Conservation (phyloP, 139 green algal genomes). For the Chlamydomonas incerta region DNA sequence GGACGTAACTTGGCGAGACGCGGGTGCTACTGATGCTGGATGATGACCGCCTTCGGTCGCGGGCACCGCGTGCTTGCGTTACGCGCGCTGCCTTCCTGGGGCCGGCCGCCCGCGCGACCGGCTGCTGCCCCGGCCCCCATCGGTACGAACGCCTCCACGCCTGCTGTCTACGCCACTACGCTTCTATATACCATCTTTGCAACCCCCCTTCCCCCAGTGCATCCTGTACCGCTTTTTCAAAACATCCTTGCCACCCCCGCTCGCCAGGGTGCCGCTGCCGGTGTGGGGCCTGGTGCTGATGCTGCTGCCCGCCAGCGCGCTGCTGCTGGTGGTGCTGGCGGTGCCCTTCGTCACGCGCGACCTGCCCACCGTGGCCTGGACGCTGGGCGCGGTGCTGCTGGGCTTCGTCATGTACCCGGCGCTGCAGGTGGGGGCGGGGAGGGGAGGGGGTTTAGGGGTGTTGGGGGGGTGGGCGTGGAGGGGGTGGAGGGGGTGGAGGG, state of each 20-base stretch:
- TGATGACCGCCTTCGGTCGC: too few relatives aligned
- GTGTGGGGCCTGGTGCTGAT: slow-evolving; percentile 81
- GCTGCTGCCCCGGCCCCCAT: too few relatives aligned
- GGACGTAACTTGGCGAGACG: too few relatives aligned
- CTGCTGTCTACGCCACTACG: too few relatives aligned
- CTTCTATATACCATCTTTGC: not conserved
- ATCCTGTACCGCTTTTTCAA: too few relatives aligned
- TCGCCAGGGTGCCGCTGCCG: slow-evolving; percentile 79
- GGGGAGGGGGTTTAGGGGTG: not conserved
- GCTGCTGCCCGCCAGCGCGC: slow-evolving; percentile 77
- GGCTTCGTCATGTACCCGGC: slow-evolving; percentile 79
- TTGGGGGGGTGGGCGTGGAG: not conserved
- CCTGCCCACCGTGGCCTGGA: slow-evolving; percentile 62
- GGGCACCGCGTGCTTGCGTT: too few relatives aligned
- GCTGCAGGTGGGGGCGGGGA: slow-evolving; percentile 55
- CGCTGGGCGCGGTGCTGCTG: slow-evolving; percentile 50
- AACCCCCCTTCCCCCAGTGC: not conserved
- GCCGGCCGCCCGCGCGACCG: too few relatives aligned
- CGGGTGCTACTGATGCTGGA: not conserved
- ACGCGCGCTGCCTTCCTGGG: too few relatives aligned
- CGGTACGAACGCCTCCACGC: too few relatives aligned
- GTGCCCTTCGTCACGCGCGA: slow-evolving; percentile 65
- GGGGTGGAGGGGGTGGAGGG: too few relatives aligned
- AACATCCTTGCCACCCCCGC: not conserved
- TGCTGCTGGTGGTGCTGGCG: slow-evolving; percentile 79